These are phyloP conservation scores for Clathrus columnatus DNA, from an alignment of 768 basidiomycete genomes.

Conservation along the genomic window DNA sequence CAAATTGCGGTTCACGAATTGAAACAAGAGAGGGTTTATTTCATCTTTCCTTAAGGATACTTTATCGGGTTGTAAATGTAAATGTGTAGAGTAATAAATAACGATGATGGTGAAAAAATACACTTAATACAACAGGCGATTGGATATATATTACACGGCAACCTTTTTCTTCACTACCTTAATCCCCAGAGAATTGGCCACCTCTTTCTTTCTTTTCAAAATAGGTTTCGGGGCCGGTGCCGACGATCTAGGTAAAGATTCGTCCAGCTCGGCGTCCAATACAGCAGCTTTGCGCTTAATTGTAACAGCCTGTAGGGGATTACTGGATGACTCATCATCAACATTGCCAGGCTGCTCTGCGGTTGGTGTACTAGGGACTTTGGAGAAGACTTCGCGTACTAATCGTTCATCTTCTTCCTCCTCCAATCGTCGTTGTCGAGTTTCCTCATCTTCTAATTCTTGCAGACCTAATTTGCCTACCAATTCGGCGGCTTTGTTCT, in stretches of 20 bases:
- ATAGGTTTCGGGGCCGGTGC: constrained; percentile 21
- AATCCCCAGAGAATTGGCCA: constrained; percentile 64
- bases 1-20: constrained; percentile 60
- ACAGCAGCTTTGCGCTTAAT: constrained; percentile 81
- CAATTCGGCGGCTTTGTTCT: constrained; percentile 52
- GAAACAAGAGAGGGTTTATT: too few species aligned
- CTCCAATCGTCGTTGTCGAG: constrained; percentile 53
- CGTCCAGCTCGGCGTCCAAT: constrained; percentile 58
- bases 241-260: constrained; percentile 47
- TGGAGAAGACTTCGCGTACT: constrained; percentile 82
- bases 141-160: constrained; percentile 16
- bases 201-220: constrained; percentile 50
- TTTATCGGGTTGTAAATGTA: too few species aligned
- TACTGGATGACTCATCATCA: constrained; percentile 6
- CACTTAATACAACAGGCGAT: too few species aligned
- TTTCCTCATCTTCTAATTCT: constrained; percentile 72
- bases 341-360: neutral
- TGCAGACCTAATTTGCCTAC: constrained; percentile 51
- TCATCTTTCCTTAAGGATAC: too few species aligned
- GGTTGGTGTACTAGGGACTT: constrained; percentile 31
- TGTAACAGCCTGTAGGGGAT: constrained; percentile 33
- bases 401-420: constrained; percentile 91
- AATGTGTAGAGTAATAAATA: too few species aligned
- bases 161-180: constrained; percentile 51
- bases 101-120: neutral